Conservation (phyloP, 495 filamentous ascomycete species). For the Astrocystis sublimbata region DNA sequence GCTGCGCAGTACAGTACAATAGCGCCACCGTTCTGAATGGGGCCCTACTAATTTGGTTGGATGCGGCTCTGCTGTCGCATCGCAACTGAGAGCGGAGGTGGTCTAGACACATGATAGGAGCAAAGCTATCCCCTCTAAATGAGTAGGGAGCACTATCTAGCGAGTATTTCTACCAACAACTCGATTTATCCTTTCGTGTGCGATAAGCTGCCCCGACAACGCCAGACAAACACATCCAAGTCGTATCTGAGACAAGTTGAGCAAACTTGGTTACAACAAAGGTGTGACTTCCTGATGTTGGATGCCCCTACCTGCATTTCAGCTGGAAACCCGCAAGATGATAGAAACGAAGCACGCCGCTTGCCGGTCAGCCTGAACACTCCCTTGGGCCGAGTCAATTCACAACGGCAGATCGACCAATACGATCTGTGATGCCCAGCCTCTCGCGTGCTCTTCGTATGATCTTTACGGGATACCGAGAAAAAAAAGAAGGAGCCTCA, state of each 20-base stretch:
- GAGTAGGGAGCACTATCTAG: too few species aligned
- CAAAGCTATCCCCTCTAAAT: too few species aligned
- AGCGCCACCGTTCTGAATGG: too few species aligned
- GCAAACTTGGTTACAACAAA: background rate
- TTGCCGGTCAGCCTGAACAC: background rate
- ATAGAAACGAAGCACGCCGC: background rate
- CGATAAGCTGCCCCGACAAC: background rate
- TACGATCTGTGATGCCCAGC: background rate
- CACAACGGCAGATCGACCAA: background rate
- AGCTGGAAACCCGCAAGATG: background rate
- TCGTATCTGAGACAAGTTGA: background rate
- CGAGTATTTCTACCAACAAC: too few species aligned
- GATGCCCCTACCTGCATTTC: background rate
- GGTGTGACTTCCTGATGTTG: too few species aligned
- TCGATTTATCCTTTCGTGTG: background rate
- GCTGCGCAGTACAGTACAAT: too few species aligned
- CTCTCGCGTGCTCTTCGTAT: background rate
- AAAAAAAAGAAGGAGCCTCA: background rate
- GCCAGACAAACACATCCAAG: background rate
- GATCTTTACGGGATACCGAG: background rate
- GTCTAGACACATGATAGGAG: too few species aligned
- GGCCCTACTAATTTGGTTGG: too few species aligned
- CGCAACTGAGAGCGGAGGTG: too few species aligned
- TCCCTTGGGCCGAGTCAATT: background rate
- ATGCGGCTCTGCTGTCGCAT: too few species aligned